These are phyloP conservation scores for Claviceps fusiformis DNA, from an alignment of 2,329 filamentous ascomycete genomes.

Conservation along the genomic window DNA sequence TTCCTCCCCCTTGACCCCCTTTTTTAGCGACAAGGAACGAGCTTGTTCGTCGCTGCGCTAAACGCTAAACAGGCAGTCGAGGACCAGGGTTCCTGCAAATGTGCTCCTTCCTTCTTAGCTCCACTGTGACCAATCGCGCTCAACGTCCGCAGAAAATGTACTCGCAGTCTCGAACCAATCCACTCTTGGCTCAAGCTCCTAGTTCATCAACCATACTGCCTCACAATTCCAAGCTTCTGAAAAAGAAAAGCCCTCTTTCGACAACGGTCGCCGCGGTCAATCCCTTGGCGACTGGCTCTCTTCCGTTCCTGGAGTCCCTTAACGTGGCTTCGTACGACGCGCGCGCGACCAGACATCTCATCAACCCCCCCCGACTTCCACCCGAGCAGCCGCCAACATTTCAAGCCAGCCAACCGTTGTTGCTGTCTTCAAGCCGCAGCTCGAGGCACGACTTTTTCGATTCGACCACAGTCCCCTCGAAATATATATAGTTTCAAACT, in stretches of 20 bases:
- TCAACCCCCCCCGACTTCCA: not conserved
- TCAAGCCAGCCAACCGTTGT: not conserved
- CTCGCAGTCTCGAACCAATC: no score
- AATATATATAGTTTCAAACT: not conserved
- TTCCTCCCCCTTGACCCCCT: no score
- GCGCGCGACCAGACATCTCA: not conserved
- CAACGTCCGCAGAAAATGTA: not conserved
- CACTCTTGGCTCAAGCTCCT: not conserved
- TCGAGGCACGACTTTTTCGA: not conserved
- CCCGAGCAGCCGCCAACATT: not conserved
- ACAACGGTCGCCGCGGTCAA: no score
- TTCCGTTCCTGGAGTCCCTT: no score
- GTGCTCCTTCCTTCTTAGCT: constrained; percentile 1
- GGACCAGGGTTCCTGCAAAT: not conserved
- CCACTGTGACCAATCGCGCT: not conserved
- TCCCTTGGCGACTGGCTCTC: no score
- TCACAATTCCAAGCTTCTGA: no score
- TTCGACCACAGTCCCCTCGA: not conserved
- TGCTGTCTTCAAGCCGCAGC: not conserved
- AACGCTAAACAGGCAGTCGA: not conserved
- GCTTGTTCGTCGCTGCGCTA: not conserved
- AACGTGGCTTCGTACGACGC: not conserved
- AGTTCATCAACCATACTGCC: no score
- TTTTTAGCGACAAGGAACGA: no score
- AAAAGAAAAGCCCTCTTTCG: no score